Evolutionary conservation across 2,329 filamentous ascomycete species (phyloP).

Genomic region (Samsoniella hepiali): DNA sequence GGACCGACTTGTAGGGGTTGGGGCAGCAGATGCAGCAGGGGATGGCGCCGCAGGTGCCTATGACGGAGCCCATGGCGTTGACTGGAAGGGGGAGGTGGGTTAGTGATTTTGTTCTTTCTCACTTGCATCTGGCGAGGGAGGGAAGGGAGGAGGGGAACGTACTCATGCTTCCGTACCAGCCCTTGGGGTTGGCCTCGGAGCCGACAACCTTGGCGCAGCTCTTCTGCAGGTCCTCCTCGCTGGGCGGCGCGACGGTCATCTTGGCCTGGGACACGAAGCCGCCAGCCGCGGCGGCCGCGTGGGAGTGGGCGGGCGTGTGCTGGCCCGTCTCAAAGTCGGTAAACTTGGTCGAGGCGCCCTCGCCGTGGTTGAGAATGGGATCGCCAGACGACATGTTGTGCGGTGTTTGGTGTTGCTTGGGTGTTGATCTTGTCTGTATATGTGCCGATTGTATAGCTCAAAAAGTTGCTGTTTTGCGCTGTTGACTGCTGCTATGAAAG

Average conservation of each 20-base stretch:
- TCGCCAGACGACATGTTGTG: conserved; percentile 11
- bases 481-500: background rate
- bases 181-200: conserved; percentile 66
- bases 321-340: conserved; percentile 18
- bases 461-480: background rate
- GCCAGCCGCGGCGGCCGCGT: conserved; percentile 22
- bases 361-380: conserved; percentile 18
- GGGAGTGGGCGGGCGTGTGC: conserved; percentile 28
- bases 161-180: conserved; percentile 91
- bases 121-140: background rate
- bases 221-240: conserved; percentile 78
- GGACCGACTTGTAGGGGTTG: conserved; percentile 91
- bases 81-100: conserved; percentile 42
- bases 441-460: background rate
- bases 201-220: conserved; percentile 67
- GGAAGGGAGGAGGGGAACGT: conserved; percentile 33
- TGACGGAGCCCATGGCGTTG: conserved; percentile 66
- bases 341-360: conserved; percentile 24
- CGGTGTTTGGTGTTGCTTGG: background rate
- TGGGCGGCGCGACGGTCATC: conserved; percentile 75
- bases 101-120: background rate
- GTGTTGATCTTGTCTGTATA: background rate
- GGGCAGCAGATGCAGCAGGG: conserved; percentile 91
- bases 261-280: conserved; percentile 52
- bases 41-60: conserved; percentile 80